Base-by-base conservation (phyloP, 345 rosid genomes). In the Ailanthus altissimus region DNA sequence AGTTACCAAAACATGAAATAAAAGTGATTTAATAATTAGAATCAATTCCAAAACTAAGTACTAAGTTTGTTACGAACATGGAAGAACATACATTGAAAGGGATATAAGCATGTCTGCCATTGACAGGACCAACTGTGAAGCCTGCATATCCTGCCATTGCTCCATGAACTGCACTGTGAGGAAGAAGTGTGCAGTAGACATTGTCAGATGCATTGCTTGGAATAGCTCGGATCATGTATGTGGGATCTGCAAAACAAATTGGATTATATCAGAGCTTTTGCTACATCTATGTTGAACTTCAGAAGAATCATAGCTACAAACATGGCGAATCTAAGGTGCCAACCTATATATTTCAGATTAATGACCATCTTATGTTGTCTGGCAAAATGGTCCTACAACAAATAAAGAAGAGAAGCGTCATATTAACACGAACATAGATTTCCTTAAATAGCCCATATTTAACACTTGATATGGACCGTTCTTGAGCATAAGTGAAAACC, bases 121-220 rank as follows among this genome's bases (percentile, higher is more conserved):
- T 93, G 70, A 92, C 95, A 75, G 80, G 92, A 74, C 98, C 97
- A 73, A 83, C 86, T 43, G 91, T 86, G 81, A 90, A 94, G 82
- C 98, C 98, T 1, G 98, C 87, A 72, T 86, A 92, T 40, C 98
- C 98, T 1, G 98, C 95, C 98, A 94, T 90, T 70, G 95, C 95
- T 82, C 98, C 95, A 67, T 94, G 97, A 77, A 94, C 89, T 40
- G 95, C 88, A 77, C 95, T 87, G 25, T 92, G 97, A n/a, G 97
- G 94, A 61, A 94, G 95, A 57, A 94, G 92, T 9, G 97, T 92
- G 86, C 94, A 87, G 84, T 90, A 92, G 80, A 94, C 98, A 79
- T 90, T 94, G 85, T 92, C 98, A 5, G 97, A 92, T 59, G 95
- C 98, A 77, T 86, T 92, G 77, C 93, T 74, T 57, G 95, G 98